phyloP scores from a whole-genome alignment of 768 basidiomycete genomes.

The Phaffia tasmanica region DNA sequence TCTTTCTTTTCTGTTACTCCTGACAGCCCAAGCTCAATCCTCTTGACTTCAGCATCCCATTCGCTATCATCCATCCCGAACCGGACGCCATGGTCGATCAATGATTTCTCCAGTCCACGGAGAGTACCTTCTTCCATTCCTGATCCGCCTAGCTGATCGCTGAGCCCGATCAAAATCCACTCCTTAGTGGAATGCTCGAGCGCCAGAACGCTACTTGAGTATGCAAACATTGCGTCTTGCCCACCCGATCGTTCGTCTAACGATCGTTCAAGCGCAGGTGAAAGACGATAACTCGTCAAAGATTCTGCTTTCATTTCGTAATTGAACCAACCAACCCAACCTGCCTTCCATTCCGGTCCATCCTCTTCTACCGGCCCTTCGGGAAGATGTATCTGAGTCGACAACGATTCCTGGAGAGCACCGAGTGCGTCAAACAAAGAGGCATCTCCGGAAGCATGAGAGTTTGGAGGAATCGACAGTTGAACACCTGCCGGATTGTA shows the following conservation, averaged over 20 bases:
- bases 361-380: constrained; percentile 40
- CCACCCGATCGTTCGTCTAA: constrained; percentile 6
- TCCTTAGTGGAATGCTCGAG: constrained; percentile 16
- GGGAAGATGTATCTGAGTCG: constrained; percentile 1
- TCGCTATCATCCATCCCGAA: constrained; percentile 1
- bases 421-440: constrained; percentile 20
- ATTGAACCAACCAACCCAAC: constrained; percentile 62
- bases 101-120: background rate
- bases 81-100: background rate
- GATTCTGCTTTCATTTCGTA: constrained; percentile 64
- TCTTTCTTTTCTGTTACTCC: background rate
- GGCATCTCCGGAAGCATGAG: background rate
- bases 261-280: constrained; percentile 18
- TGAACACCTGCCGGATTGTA: background rate
- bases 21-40: background rate
- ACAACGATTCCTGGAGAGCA: constrained; percentile 14
- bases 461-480: background rate
- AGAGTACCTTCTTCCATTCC: too few species aligned
- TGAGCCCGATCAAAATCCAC: constrained; percentile 21
- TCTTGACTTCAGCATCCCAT: constrained; percentile 11
- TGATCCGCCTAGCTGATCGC: background rate
- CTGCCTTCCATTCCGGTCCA: constrained; percentile 61
- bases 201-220: constrained; percentile 13
- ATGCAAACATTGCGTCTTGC: constrained; percentile 11
- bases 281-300: constrained; percentile 43